A percentile compares a stretch with the other conserved stretches of the same genome.
Evolutionary conservation across 192 early-diverging fungal genomes (phyloP).

Genomic region (Backusella mclennaniae): DNA sequence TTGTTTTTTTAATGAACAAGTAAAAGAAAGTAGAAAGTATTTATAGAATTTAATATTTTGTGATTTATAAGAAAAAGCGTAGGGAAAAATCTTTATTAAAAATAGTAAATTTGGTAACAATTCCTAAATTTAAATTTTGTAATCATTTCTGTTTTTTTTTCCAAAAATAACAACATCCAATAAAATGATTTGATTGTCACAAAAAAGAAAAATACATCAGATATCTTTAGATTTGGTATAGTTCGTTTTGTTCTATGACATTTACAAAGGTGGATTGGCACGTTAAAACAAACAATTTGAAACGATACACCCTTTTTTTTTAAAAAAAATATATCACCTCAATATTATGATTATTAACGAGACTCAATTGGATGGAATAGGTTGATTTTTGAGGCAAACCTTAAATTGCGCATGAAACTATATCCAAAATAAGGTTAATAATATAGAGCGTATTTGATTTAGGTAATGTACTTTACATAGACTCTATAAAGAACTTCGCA

Average conservation of each 20-base stretch:
- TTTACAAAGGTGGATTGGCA: too few species aligned
- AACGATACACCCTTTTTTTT: too few species aligned
- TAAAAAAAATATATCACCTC: too few species aligned
- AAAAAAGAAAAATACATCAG: neutral
- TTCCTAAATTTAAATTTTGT: neutral
- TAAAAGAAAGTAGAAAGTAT: neutral
- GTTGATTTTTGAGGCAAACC: neutral
- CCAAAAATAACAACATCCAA: neutral
- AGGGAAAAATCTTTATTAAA: too few species aligned
- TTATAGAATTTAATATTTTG: neutral
- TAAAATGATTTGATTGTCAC: neutral
- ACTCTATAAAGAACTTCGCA: neutral
- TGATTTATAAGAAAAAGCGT: neutral
- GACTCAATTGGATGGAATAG: neutral
- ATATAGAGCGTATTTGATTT: neutral
- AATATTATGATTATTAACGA: too few species aligned
- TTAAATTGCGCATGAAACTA: neutral
- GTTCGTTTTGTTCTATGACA: neutral
- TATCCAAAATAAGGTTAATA: neutral
- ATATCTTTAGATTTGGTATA: neutral
- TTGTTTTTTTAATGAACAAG: neutral
- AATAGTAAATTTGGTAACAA: neutral
- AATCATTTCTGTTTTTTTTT: neutral
- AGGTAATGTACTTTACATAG: too few species aligned
- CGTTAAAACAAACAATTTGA: too few species aligned